Base-by-base conservation (phyloP, 768 basidiomycete species). In the Lactifluus echinatus region DNA sequence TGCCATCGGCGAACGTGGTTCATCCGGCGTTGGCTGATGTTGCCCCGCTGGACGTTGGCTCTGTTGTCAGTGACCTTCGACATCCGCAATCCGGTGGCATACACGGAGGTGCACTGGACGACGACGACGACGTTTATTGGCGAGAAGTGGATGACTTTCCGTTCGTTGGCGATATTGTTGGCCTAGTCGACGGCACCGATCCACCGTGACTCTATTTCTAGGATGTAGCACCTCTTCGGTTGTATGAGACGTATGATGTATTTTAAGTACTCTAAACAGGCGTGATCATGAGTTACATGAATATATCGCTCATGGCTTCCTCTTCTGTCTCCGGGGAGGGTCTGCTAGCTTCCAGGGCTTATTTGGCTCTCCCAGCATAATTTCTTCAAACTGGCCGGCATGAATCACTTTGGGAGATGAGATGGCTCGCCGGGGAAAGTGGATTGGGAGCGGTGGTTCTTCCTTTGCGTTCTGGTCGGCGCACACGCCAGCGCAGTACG, bases 71-170 rank as follows among this genome's bases (percentile, higher is more conserved):
- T 19, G 55, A 61, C 33, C 45, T 57, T 7, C 55, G 48, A 39
- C 15, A 12, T 17, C 26, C 44, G 23, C 26, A 23, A 11, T 34
- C n/a, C 3, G 52, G 50, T 6, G 52, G 46, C 24, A 11, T 36
- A 28, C 29, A 39, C 8, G n/a, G 11, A 15, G 52, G 24, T 10
- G 50, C 24, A 45, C 26, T 28, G 3, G 60, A 62, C n/a, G 63
- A 63, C 8, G 63, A 62, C 11, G 62, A 63, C 17, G 60, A 56
- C 1, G 48, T 39, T 6, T 63, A 63, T 37, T 63, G 63, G 63
- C 50, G 50, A 2, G 61, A 59, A 36, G 34, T 59, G 40, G 63
- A 63, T 15, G 56, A 63, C 37, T 50, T 59, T 24, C 33, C 46
- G 11, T 43, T 50, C 19, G 33, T 40, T 8, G 11, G 14, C 29